Evolutionary conservation across 345 rosid genomes (phyloP).

Genomic region (Mangifera indica): DNA sequence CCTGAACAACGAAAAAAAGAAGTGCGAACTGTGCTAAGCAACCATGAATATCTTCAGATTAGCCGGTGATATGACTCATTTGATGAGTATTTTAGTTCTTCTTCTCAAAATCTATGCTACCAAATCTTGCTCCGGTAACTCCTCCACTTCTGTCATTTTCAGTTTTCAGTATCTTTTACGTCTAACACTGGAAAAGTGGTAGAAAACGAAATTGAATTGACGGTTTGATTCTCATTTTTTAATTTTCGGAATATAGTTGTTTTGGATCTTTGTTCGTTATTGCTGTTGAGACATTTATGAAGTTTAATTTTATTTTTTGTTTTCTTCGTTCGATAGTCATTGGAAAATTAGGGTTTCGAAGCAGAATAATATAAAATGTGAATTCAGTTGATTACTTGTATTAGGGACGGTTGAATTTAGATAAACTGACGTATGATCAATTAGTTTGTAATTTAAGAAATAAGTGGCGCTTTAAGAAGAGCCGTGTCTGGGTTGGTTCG

Average conservation of each 20-base stretch:
- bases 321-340: not conserved
- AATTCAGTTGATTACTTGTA: not conserved
- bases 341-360: slow-evolving; percentile 1
- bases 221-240: not conserved
- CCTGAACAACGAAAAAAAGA: not conserved
- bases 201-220: not conserved
- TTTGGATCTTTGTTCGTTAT: not conserved
- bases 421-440: not conserved
- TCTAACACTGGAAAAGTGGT: slow-evolving; percentile 10
- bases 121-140: slow-evolving; percentile 80
- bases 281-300: not conserved
- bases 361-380: not conserved
- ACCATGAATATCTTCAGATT: slow-evolving; percentile 92
- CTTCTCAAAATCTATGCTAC: slow-evolving; percentile 98
- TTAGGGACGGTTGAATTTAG: not conserved
- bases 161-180: not conserved
- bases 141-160: slow-evolving; percentile 2
- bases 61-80: slow-evolving; percentile 94
- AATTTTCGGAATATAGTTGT: not conserved
- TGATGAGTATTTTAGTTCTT: slow-evolving; percentile 78
- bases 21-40: not conserved
- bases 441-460: not conserved
- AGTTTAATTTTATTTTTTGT: not conserved
- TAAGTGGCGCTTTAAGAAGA: not conserved
- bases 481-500: slow-evolving; percentile 10